Conservation (phyloP, 371 early-diverging fungal genomes). For the Parasitella parasitica region DNA sequence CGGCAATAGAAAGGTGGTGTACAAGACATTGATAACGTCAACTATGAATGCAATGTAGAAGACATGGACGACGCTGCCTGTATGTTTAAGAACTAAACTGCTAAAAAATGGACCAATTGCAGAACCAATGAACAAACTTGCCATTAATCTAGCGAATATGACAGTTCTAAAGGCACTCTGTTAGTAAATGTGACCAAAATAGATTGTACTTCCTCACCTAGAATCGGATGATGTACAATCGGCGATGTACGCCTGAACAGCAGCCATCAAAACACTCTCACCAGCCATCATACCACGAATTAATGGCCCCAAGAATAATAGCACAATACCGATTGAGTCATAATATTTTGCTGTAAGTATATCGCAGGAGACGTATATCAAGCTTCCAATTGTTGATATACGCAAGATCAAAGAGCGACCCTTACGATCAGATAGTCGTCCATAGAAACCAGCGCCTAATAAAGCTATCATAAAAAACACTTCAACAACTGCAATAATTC, state of each 20-base stretch:
- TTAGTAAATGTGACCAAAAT: no score
- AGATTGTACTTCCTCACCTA: conserved; percentile 17
- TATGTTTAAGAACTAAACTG: conserved; percentile 16
- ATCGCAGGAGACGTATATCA: conserved; percentile 17
- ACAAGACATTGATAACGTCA: conserved; percentile 21
- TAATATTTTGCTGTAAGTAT: conserved; percentile 24
- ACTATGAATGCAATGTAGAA: conserved; percentile 35
- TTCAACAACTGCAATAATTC: background rate
- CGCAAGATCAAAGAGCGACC: conserved; percentile 31
- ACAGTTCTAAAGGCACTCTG: conserved; percentile 23
- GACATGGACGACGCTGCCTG: conserved; percentile 23
- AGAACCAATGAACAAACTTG: conserved; percentile 23
- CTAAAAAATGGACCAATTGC: conserved; percentile 27
- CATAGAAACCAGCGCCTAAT: conserved; percentile 38
- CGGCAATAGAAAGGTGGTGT: conserved; percentile 36
- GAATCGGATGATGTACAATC: conserved; percentile 35
- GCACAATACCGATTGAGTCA: conserved; percentile 28
- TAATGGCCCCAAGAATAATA: conserved; percentile 36
- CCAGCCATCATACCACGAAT: conserved; percentile 43
- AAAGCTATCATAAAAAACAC: conserved; percentile 23
- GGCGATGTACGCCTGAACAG: conserved; percentile 43
- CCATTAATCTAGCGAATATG: conserved; percentile 36
- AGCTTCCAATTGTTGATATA: conserved; percentile 26
- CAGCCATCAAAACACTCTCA: conserved; percentile 30
- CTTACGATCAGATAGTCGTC: conserved; percentile 42